Evolutionary conservation across 371 early-diverging fungal genomes (phyloP), one percentile per base, ranked within the genome.

Genomic region (Mucor sp.): DNA sequence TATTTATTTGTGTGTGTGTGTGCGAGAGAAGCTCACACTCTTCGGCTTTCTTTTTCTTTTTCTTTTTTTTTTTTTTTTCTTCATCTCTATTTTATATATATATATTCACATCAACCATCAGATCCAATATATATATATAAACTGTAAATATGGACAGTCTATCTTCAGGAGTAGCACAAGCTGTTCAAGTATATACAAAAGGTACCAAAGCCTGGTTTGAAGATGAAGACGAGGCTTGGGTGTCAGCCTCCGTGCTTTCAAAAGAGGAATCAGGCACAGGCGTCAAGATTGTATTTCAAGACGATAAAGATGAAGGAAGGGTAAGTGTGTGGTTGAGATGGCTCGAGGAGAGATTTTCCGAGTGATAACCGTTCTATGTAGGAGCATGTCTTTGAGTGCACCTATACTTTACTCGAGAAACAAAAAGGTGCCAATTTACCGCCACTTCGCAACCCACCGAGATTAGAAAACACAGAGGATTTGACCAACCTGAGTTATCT

Each of bases 391-490:
- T 90, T 93, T 74, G 89, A 90, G 64, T 85, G 90, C 32, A 90
- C 93, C 12, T 72, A 90, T 39, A 74, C 77, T 48, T 86, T 92
- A 73, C 83, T 95, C 19, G 78, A 85, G 60, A 89, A 87, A 58
- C 71, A 72, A 64, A 90, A 91, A 67, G 87, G 82, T 62, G 83
- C 84, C 35, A 87, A 84, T 56, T 83, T 97, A 43, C 97, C 96
- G 14, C 96, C 95, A 19, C 79, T 97, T 58, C 87, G 94, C 75
- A 96, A 97, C 74, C 97, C 98, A 27, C 94, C 94, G 0, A 78
- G 86, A 56, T 79, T 94, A 62, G 96, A 96, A 66, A 92, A 94
- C 58, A 91, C 90, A 55, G 97, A 99, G 78, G 98, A 96, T 77
- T 79, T 97, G 75, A 94, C 97, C 1, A 92, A 87, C 66, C 86